phyloP scores from a whole-genome alignment of 352 stramenopile species.

The Pythium phragmiticola region DNA sequence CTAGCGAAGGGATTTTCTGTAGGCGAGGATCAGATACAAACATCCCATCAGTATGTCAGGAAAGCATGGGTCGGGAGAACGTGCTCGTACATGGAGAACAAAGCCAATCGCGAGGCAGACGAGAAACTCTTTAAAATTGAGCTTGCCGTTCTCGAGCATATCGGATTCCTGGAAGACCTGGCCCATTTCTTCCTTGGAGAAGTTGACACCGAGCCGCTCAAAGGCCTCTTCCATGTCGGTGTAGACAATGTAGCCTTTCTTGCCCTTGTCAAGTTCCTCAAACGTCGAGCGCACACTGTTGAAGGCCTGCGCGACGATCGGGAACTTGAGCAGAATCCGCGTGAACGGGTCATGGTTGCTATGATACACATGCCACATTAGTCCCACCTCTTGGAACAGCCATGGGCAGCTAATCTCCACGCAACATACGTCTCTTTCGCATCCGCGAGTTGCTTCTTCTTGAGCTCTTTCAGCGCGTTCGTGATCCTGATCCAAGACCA shows the following conservation, averaged over 20 bases:
- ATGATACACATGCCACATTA: neutral
- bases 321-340: slow-evolving; percentile 78
- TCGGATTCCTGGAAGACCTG: slow-evolving; percentile 84
- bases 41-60: neutral
- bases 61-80: neutral
- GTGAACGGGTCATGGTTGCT: slow-evolving; percentile 65
- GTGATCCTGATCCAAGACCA: slow-evolving; percentile 49
- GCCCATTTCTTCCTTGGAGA: slow-evolving; percentile 66
- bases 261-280: slow-evolving; percentile 52
- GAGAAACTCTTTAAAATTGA: slow-evolving; percentile 89
- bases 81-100: slow-evolving; percentile 68
- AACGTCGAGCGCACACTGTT: slow-evolving; percentile 80
- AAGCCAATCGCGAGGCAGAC: slow-evolving; percentile 86
- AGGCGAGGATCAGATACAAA: neutral
- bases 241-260: slow-evolving; percentile 79
- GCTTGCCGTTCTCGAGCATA: slow-evolving; percentile 73
- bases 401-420: neutral
- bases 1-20: slow-evolving; percentile 77
- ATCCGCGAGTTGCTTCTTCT: slow-evolving; percentile 50
- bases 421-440: slow-evolving; percentile 47
- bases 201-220: slow-evolving; percentile 71
- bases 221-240: slow-evolving; percentile 68
- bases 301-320: slow-evolving; percentile 65
- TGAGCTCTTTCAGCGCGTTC: slow-evolving; percentile 72
- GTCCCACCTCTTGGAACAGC: neutral